Evolutionary conservation across 2,329 filamentous ascomycete species (phyloP).

Genomic region (Botrytis sinoallii): DNA sequence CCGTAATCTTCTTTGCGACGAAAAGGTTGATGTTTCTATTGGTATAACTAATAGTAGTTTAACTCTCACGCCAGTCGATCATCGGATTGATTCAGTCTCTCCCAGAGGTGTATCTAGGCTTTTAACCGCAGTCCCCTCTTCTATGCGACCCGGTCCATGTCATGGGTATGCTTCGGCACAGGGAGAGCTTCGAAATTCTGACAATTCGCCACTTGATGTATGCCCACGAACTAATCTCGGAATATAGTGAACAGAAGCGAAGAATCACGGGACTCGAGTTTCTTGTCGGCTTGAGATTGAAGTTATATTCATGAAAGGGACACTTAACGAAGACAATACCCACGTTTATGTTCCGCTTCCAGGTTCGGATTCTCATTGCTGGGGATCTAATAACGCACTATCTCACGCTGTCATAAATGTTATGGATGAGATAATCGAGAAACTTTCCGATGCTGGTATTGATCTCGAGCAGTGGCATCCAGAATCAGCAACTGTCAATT

Average conservation of each 20-base stretch:
- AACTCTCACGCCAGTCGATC: slow-evolving; percentile 67
- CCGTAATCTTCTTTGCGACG: slow-evolving; percentile 43
- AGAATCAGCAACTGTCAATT: slow-evolving; percentile 16
- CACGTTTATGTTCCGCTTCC: slow-evolving; percentile 43
- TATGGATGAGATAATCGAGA: slow-evolving; percentile 62
- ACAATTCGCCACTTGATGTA: slow-evolving; percentile 48
- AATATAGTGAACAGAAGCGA: slow-evolving; percentile 50
- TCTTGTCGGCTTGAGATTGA: slow-evolving; percentile 76
- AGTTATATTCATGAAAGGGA: slow-evolving; percentile 61
- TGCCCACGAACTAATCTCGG: slow-evolving; percentile 64
- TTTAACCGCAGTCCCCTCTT: slow-evolving; percentile 63
- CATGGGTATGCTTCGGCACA: slow-evolving; percentile 63
- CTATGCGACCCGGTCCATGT: slow-evolving; percentile 56
- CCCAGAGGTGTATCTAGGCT: slow-evolving; percentile 65
- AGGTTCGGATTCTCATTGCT: slow-evolving; percentile 63
- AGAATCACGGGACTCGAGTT: slow-evolving; percentile 54
- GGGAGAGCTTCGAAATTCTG: slow-evolving; percentile 60
- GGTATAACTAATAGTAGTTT: slow-evolving; percentile 63
- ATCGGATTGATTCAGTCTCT: slow-evolving; percentile 49
- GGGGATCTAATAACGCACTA: slow-evolving; percentile 64
- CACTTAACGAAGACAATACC: slow-evolving; percentile 37
- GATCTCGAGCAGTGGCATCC: slow-evolving; percentile 16
- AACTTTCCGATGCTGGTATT: slow-evolving; percentile 49
- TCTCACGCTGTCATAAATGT: slow-evolving; percentile 55
- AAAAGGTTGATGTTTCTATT: slow-evolving; percentile 41